A percentile compares a stretch with the other conserved stretches of the same genome.
These are phyloP conservation scores for Neocatenulostroma microsporum DNA, from an alignment of 2,329 filamentous ascomycete genomes.

Conservation along the genomic window DNA sequence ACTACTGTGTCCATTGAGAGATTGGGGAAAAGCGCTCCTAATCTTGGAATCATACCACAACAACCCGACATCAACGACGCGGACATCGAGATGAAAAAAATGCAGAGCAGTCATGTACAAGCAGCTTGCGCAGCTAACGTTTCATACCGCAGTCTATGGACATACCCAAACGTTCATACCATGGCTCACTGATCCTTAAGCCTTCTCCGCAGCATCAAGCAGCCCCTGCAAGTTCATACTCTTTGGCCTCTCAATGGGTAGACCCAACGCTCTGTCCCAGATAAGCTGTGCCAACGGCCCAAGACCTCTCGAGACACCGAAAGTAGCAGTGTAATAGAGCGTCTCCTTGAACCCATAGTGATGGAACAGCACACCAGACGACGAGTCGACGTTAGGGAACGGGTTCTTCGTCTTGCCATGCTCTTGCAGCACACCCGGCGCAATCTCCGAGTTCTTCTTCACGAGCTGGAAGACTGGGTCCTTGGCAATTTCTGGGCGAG, in stretches of 20 bases:
- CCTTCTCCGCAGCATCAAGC: slow-evolving; percentile 34
- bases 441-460: slow-evolving; percentile 85
- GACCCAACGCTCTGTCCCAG: slow-evolving; percentile 87
- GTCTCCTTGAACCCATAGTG: slow-evolving; percentile 98
- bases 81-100: no score
- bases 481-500: slow-evolving; percentile 72
- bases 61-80: no score
- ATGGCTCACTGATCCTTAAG: slow-evolving; percentile 3
- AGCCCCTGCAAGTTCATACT: slow-evolving; percentile 88
- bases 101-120: no score
- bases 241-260: slow-evolving; percentile 97
- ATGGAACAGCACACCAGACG: slow-evolving; percentile 90
- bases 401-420: slow-evolving; percentile 69
- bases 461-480: slow-evolving; percentile 93
- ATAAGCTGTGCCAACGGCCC: slow-evolving; percentile 90
- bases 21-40: no score
- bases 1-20: no score
- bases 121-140: no score
- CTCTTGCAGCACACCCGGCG: slow-evolving; percentile 80
- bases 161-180: no score
- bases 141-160: no score
- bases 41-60: no score
- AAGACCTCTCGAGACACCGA: slow-evolving; percentile 63
- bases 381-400: slow-evolving; percentile 92
- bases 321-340: slow-evolving; percentile 77